Evolutionary conservation across 1,139 yeast genomes (phyloP), one percentile per base, ranked within the genome.

Genomic region (Scheffersomyces insectosa): DNA sequence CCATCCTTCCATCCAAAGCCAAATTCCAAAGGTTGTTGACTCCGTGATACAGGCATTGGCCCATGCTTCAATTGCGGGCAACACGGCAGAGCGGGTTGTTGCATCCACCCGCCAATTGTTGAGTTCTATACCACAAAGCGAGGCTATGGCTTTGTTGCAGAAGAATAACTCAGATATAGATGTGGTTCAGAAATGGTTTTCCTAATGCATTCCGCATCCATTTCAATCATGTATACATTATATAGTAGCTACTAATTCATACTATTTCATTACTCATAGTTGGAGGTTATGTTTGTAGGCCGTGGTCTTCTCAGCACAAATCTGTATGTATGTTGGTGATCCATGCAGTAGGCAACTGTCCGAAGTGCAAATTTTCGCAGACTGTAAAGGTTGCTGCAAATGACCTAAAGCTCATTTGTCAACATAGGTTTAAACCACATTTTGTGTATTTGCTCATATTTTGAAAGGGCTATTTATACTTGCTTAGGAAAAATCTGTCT

Each of bases 21-120:
- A 83, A 47, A 63, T 82, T 11, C 82, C 85, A n/a, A 77, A 79
- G 52, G 82, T 85, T 7, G 79, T 90, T 40, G 91, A 87, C 43
- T 70, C 80, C 36, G 87, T 91, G 23, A 75, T 90, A 33, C 89
- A 86, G 63, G 96, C 97, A 1, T 68, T 91, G 45, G 74, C 80
- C 14, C 83, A 82, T 57, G 82, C 79, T 14, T 71, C 93, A 1
- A 73, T 93, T 38, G 69, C 74, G 32, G 97, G 95, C 12, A 76
- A 78, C 50, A 78, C 84, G 13, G 93, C 93, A 1, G 82, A 80
- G 48, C 75, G 77, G 37, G 80, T 80, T 8, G 86, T 85, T 3
- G 68, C 66, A 6, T 76, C 90, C 7, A 79, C 88, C 2, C 82
- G 83, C 57, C 65, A 65, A 44, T 63, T 79, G 38, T 67, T 80